A percentile compares a stretch with the other conserved stretches of the same genome.
Conservation (phyloP, 176 grass and related monocot genomes). For the Musa acuminata region DNA sequence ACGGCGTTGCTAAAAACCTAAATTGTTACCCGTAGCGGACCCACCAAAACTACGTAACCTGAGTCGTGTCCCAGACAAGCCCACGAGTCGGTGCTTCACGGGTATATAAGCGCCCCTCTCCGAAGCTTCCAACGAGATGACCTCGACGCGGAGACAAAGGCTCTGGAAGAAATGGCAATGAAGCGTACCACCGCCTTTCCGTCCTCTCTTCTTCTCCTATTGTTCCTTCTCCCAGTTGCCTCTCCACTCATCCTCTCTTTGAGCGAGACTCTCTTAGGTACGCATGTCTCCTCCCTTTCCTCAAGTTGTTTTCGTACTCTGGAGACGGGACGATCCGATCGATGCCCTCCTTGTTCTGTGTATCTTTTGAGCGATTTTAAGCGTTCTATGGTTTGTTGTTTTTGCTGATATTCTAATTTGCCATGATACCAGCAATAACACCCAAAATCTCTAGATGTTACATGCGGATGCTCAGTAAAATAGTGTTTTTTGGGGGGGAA, state of each 20-base stretch:
- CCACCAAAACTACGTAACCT: too few relatives aligned
- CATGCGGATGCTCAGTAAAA: too few relatives aligned
- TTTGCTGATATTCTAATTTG: too few relatives aligned
- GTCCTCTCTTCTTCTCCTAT: background rate
- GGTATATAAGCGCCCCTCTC: background rate
- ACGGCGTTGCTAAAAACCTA: too few relatives aligned
- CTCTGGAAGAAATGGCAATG: background rate
- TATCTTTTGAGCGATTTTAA: background rate
- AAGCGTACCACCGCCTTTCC: background rate
- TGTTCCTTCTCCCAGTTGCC: conserved; percentile 3
- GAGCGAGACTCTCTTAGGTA: conserved; percentile 29
- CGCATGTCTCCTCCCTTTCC: background rate
- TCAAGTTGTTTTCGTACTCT: background rate
- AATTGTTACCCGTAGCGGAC: too few relatives aligned
- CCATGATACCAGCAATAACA: too few relatives aligned
- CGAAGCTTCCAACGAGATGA: background rate
- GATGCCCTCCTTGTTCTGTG: background rate
- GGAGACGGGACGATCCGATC: background rate
- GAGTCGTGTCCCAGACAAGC: too few relatives aligned
- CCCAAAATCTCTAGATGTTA: too few relatives aligned
- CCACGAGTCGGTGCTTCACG: background rate
- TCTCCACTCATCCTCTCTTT: background rate
- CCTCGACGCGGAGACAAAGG: background rate
- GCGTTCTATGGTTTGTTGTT: background rate
- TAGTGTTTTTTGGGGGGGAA: too few relatives aligned